Evolutionary conservation across 2,329 filamentous ascomycete species (phyloP).

Genomic region (Dissoconium aciculare): DNA sequence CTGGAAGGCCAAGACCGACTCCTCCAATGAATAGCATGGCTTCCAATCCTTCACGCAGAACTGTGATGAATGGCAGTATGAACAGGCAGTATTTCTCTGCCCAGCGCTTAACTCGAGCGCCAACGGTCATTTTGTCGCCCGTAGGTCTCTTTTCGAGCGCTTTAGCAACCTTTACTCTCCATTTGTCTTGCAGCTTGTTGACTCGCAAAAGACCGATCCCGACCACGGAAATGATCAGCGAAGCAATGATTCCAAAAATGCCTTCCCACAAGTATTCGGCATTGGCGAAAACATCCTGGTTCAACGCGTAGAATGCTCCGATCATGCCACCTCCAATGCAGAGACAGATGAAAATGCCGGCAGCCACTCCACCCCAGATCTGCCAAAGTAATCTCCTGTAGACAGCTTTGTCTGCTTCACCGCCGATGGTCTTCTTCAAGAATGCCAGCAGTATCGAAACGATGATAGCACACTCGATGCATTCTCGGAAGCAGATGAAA

Average conservation of each 20-base stretch:
- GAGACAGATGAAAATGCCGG: slow-evolving; percentile 50
- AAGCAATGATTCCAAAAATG: slow-evolving; percentile 58
- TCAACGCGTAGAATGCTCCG: slow-evolving; percentile 56
- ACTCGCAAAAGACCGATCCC: slow-evolving; percentile 67
- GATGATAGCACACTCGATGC: slow-evolving; percentile 68
- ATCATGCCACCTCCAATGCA: slow-evolving; percentile 53
- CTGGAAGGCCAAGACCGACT: slow-evolving; percentile 62
- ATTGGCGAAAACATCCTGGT: slow-evolving; percentile 48
- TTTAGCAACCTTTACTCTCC: slow-evolving; percentile 65
- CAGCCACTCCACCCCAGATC: slow-evolving; percentile 53
- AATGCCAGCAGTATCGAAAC: slow-evolving; percentile 78
- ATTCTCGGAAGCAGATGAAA: slow-evolving; percentile 81
- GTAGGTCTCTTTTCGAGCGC: slow-evolving; percentile 45
- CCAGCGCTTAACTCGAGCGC: slow-evolving; percentile 44
- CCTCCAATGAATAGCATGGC: slow-evolving; percentile 76
- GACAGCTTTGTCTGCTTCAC: slow-evolving; percentile 43
- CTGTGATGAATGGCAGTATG: slow-evolving; percentile 69
- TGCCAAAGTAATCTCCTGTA: slow-evolving; percentile 42
- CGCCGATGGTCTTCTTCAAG: slow-evolving; percentile 61
- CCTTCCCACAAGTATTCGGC: slow-evolving; percentile 72
- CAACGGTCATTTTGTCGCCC: slow-evolving; percentile 23
- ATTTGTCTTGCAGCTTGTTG: slow-evolving; percentile 72
- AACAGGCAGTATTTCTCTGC: slow-evolving; percentile 77
- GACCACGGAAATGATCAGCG: slow-evolving; percentile 67
- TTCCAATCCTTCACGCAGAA: slow-evolving; percentile 75